These are phyloP conservation scores for Leersia perrieri DNA, from an alignment of 176 grass and related monocot species.

Conservation along the genomic window DNA sequence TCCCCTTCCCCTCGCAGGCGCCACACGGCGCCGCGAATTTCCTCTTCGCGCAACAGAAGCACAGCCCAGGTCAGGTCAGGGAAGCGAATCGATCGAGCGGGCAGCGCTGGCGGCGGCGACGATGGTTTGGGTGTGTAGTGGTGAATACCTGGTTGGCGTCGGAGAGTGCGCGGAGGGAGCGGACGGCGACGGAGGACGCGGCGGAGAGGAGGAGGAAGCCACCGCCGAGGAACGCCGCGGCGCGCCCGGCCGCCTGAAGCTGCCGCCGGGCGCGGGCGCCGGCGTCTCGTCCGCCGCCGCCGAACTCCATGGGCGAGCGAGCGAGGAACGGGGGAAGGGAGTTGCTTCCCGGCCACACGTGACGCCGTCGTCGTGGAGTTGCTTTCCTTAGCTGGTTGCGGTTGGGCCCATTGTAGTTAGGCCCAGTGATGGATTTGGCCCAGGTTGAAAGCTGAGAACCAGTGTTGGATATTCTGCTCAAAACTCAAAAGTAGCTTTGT, in stretches of 20 bases:
- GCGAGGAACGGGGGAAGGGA: neutral
- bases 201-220: slow-evolving; percentile 59
- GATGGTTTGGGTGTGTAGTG: neutral
- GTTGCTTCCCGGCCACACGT: neutral
- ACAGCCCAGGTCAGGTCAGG: neutral
- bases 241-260: slow-evolving; percentile 47
- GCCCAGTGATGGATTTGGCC: neutral
- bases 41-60: slow-evolving; percentile 36
- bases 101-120: neutral
- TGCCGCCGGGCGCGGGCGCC: slow-evolving; percentile 44
- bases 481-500: too few species aligned
- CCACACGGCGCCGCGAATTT: slow-evolving; percentile 62
- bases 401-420: neutral
- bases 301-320: slow-evolving; percentile 27
- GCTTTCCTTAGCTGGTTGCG: neutral
- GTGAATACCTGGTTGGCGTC: slow-evolving; percentile 77
- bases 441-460: neutral
- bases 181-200: slow-evolving; percentile 56
- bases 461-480: neutral
- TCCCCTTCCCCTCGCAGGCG: slow-evolving; percentile 76
- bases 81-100: neutral
- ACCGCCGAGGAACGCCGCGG: slow-evolving; percentile 51
- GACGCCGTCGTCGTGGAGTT: neutral
- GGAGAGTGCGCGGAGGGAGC: slow-evolving; percentile 61
- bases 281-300: slow-evolving; percentile 28